phyloP scores from a whole-genome alignment of 1,139 yeast species.

The Fermentozyma sake region DNA sequence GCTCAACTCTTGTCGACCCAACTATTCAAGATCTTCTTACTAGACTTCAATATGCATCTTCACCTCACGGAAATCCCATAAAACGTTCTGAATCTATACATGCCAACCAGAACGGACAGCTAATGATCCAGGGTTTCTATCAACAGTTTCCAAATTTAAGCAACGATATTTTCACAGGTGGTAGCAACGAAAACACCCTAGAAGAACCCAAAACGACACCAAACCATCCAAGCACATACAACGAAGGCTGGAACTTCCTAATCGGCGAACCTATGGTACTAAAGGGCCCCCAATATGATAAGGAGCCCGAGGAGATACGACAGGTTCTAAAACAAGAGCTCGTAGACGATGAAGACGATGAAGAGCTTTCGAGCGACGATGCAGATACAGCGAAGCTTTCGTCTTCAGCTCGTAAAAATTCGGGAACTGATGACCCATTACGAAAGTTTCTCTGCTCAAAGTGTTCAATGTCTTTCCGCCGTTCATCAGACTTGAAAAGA shows the following conservation, averaged over 20 bases:
- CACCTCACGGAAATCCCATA: constrained; percentile 51
- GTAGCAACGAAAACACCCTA: constrained; percentile 4
- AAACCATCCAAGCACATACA: constrained; percentile 16
- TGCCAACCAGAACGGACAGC: constrained; percentile 39
- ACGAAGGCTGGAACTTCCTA: constrained; percentile 35
- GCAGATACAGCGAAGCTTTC: constrained; percentile 1
- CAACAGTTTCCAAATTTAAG: constrained; percentile 41
- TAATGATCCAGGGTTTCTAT: constrained; percentile 42
- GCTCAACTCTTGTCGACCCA: constrained; percentile 41
- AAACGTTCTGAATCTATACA: constrained; percentile 29
- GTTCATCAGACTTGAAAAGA: constrained; percentile 62
- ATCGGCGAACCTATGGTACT: constrained; percentile 23
- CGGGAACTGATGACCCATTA: constrained; percentile 11
- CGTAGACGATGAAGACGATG: constrained; percentile 6
- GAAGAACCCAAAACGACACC: constrained; percentile 7
- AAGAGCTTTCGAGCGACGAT: constrained; percentile 6
- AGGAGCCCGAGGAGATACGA: constrained; percentile 4
- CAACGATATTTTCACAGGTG: constrained; percentile 33
- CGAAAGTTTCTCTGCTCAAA: constrained; percentile 42
- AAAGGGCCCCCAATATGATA: constrained; percentile 7
- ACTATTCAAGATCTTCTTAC: constrained; percentile 48
- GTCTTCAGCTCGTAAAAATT: background rate
- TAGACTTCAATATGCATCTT: constrained; percentile 48
- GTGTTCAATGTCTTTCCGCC: constrained; percentile 54
- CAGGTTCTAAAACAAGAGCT: no score